Evolutionary conservation across 2,329 filamentous ascomycete species (phyloP).

Genomic region (Thielaviopsis populi): DNA sequence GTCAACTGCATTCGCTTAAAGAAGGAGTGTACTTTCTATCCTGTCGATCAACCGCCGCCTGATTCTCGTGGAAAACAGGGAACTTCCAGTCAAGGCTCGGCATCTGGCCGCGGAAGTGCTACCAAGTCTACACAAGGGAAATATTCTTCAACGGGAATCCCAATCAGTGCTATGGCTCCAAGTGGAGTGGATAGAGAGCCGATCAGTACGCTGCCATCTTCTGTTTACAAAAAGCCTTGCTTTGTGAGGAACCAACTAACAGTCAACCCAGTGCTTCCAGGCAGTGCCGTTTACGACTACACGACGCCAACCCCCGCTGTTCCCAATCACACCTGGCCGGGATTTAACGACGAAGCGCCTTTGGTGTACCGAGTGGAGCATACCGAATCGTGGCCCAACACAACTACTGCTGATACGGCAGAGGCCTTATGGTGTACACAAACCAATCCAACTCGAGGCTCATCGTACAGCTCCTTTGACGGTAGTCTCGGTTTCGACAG

Average conservation of each 20-base stretch:
- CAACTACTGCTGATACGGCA: background rate
- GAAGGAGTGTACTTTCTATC: slow-evolving; percentile 85
- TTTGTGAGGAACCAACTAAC: background rate
- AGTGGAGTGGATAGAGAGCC: slow-evolving; percentile 19
- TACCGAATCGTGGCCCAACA: background rate
- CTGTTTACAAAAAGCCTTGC: slow-evolving; percentile 25
- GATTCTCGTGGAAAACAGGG: slow-evolving; percentile 32
- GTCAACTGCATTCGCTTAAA: slow-evolving; percentile 87
- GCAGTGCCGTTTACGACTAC: background rate
- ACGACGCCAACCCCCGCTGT: background rate
- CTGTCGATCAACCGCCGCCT: slow-evolving; percentile 57
- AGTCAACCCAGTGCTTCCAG: background rate
- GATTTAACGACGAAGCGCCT: background rate
- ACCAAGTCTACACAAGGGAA: slow-evolving; percentile 19
- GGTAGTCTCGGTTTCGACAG: background rate
- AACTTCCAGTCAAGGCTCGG: slow-evolving; percentile 19
- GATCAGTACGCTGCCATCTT: slow-evolving; percentile 31
- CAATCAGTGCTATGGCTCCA: slow-evolving; percentile 31
- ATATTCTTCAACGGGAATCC: slow-evolving; percentile 26
- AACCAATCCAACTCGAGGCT: background rate
- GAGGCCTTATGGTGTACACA: background rate
- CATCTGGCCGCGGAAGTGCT: background rate
- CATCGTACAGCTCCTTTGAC: background rate
- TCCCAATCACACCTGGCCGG: background rate
- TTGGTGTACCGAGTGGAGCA: background rate